Evolutionary conservation across 345 rosid species (phyloP), one percentile per base, ranked within the genome.

Genomic region (Psidium friedrichsthalianum): DNA sequence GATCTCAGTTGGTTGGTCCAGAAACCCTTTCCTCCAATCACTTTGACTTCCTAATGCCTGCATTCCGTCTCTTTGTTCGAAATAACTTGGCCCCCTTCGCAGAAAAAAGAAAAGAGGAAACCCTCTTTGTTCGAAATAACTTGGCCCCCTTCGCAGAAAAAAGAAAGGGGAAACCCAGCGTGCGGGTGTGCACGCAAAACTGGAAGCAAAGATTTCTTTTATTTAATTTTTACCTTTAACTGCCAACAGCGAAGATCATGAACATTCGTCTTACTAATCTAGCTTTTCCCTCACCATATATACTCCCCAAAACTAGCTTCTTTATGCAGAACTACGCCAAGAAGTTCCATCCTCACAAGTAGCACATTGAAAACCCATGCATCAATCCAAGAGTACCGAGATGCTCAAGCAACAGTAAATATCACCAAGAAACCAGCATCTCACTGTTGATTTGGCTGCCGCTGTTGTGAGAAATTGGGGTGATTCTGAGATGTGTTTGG

Each of bases 401-500:
- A 69, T 36, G 80, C 80, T 69, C 12, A 24, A 86, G 44, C 53
- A 55, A 15, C 69, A 2, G 27, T 57, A 24, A 40, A 27, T 5
- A 82, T 54, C 84, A 82, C 49, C 84, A 52, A 0, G 51, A 47
- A 40, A 82, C 86, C 83, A 78, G 42, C 82, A 76, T 82, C 49
- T 87, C 84, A 96, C 92, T 94, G 98, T 84, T 92, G 98, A 89
- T 91, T 94, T 86, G 91, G 98, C 86, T 93, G 98, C 84, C 98
- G 92, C 90, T 95, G 98, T 76, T 94, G 96, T 15, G 88, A 83
- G 54, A 91, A 93, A 86, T 89, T 90, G 51, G 93, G 92, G 57
- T 91, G 97, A 82, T 88, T 93, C 87, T 93, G 94, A 58, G 91
- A 90, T 22, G 91, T 57, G 85, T 93, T 95, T 87, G 93, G 98